Evolutionary conservation across 768 basidiomycete genomes (phyloP).

Genomic region (Collybia nuda): DNA sequence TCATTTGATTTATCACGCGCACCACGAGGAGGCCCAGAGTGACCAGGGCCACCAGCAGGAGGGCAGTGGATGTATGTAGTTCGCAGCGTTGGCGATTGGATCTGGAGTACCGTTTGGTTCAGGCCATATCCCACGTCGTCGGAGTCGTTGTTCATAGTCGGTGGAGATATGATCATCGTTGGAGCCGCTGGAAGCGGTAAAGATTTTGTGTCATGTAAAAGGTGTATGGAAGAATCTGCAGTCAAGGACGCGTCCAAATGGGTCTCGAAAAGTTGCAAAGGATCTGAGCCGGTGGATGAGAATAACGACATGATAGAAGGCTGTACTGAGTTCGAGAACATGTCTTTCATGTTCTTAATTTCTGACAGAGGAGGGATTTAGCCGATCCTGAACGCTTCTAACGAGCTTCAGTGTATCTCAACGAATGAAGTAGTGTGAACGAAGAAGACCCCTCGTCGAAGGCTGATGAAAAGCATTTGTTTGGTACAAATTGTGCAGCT

Average conservation of each 20-base stretch:
- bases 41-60: conserved; percentile 19
- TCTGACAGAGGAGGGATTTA: not conserved
- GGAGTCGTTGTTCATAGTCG: conserved; percentile 27
- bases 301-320: conserved; percentile 69
- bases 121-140: conserved; percentile 35
- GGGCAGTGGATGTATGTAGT: conserved; percentile 72
- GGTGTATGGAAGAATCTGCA: conserved; percentile 62
- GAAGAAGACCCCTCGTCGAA: no score
- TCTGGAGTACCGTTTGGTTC: conserved; percentile 70
- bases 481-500: no score
- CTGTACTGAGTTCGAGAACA: conserved; percentile 63
- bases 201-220: conserved; percentile 60
- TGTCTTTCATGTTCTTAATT: conserved; percentile 14
- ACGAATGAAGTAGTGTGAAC: no score
- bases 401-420: no score
- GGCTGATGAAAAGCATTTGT: no score
- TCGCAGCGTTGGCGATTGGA: conserved; percentile 73
- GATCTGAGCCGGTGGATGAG: conserved; percentile 68
- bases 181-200: conserved; percentile 49
- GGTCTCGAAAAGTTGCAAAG: conserved; percentile 54
- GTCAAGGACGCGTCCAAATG: conserved; percentile 49
- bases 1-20: conserved; percentile 19
- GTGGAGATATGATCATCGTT: conserved; percentile 42
- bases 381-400: no score
- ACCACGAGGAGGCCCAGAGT: not conserved